Conservation (phyloP, 306 rosid genomes). For the Styphnolobium japonicum region DNA sequence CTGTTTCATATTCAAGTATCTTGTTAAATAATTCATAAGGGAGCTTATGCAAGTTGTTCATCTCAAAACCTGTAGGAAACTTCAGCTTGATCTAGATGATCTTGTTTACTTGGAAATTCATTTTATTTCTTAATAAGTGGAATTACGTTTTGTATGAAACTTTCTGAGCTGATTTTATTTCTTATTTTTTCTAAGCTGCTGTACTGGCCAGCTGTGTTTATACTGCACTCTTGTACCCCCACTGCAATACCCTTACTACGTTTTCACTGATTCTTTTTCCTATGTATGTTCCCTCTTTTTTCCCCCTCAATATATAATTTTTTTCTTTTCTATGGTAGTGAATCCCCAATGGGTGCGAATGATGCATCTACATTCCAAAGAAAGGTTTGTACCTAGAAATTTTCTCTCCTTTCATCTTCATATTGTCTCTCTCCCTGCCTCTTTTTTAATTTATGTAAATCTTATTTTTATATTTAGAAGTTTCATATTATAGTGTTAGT, state of each 20-base stretch:
- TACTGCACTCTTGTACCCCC: not conserved
- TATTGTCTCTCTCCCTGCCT: not conserved
- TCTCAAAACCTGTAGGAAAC: not conserved
- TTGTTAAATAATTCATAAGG: not conserved
- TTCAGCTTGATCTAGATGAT: not conserved
- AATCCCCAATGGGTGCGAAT: constrained; percentile 96
- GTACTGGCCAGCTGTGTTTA: not conserved
- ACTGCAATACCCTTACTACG: not conserved
- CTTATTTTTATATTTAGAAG: not conserved
- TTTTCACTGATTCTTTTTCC: not conserved
- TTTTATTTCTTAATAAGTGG: not conserved
- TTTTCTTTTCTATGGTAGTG: constrained; percentile 51
- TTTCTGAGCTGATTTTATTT: not conserved
- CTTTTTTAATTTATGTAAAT: not conserved
- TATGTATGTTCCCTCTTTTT: not conserved
- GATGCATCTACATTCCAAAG: constrained; percentile 95
- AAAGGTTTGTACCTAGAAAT: constrained; percentile 55
- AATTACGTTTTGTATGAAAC: not conserved
- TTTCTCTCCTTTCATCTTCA: not conserved
- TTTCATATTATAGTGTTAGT: not conserved
- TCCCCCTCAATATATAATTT: not conserved
- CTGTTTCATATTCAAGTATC: no score
- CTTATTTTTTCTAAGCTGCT: not conserved
- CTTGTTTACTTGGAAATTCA: not conserved
- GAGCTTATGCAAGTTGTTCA: not conserved